A percentile compares a stretch with the other conserved stretches of the same genome.
These are phyloP conservation scores for Pontederia crassipes DNA, from an alignment of 176 grass and related monocot species.

Conservation along the genomic window DNA sequence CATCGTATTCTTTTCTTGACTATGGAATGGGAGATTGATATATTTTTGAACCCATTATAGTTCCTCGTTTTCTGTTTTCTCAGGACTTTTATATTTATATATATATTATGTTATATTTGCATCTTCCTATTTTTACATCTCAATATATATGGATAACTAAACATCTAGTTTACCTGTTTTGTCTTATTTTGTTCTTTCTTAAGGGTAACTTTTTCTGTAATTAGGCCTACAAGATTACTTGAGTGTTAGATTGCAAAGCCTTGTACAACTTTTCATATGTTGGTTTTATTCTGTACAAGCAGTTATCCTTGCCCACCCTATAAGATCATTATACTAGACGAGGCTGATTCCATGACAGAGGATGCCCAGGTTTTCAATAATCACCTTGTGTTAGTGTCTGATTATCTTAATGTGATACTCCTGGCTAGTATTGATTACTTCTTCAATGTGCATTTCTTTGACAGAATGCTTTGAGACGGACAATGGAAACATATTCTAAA, in stretches of 20 bases:
- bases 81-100: too few relatives aligned
- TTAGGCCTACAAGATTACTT: background rate
- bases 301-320: slow-evolving; percentile 93
- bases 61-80: too few relatives aligned
- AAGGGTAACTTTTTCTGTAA: background rate
- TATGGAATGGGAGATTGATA: too few relatives aligned
- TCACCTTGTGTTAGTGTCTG: slow-evolving; percentile 14
- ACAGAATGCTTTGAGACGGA: slow-evolving; percentile 82
- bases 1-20: too few relatives aligned
- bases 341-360: slow-evolving; percentile 99
- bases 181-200: background rate
- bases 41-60: too few relatives aligned
- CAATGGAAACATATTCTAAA: slow-evolving; percentile 88
- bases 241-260: background rate
- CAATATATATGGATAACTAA: too few relatives aligned
- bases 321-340: slow-evolving; percentile 98
- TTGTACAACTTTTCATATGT: background rate
- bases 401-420: slow-evolving; percentile 8
- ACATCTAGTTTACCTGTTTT: background rate
- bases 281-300: slow-evolving; percentile 23
- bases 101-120: too few relatives aligned
- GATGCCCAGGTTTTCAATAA: slow-evolving; percentile 77
- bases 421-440: background rate
- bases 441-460: slow-evolving; percentile 11
- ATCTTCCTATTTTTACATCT: too few relatives aligned